Evolutionary conservation across 129 eudicot genomes (phyloP), one percentile per base, ranked within the genome.

Genomic region (Artemisia tridentata): DNA sequence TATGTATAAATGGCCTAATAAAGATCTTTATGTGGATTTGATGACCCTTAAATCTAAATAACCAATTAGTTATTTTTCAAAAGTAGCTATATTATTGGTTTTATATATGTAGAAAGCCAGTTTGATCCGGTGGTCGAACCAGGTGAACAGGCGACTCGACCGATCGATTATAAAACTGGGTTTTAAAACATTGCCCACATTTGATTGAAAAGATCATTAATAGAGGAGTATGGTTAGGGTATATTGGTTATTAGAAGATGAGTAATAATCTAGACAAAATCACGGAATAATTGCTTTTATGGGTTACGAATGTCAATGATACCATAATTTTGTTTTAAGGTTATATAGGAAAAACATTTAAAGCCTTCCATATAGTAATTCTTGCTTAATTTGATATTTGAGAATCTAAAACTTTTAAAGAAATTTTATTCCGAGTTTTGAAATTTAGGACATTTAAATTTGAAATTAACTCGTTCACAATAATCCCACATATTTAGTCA

Each of bases 271-370:
- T 59, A 68, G 11, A 75, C 67, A 74, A 73, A 72, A 84, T 87
- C 83, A 65, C 29, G 67, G 56, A 59, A 72, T 81, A 75, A 75
- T 50, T 41, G 68, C 57, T 56, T 67, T 58, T 41, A 25, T 76
- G 68, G 38, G 38, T 3, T 65, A 75, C 73, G 57, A 87, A 84
- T 84, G 80, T 76, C 65, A 79, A 76, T 81, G 63, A 81, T 84
- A 49, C 69, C 46, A 17, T 23, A 21, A 31, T 31, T 82, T 11
- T 48, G 19, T 10, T 52, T 78, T 64, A 74, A 72, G 65, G n/a
- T 5, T 56, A 63, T 3, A 31, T 3, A 60, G 45, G 52, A 54
- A 73, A 27, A 56, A 16, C 67, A 49, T 69, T 47, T 45, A 53
- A 58, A 50, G 60, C 63, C 41, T 67, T 38, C 18, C 38, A 21